Base-by-base conservation (phyloP, 2,329 filamentous ascomycete species). In the Pseudocercospora eumusae region DNA sequence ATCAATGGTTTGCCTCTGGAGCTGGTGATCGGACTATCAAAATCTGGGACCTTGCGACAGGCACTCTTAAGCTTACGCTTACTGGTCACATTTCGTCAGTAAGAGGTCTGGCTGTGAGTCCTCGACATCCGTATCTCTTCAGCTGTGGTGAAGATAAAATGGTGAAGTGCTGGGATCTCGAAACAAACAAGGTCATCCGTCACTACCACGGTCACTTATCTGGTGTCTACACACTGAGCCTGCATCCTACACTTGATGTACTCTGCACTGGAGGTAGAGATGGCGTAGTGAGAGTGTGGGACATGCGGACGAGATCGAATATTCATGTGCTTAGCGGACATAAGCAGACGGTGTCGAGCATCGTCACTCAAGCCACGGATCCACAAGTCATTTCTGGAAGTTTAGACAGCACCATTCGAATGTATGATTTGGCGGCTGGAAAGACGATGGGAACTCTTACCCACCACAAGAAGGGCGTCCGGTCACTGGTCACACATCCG, bases 151-250 rank as follows among this genome's bases (percentile, higher is more conserved):
- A 99, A 78, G 95, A 99, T 76, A 99, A 99, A 81, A 97, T 97
- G 93, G 95, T 99, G 65, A 99, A 99, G 79, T 99, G 95, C 79
- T 99, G 95, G 95, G 95, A 99, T 80, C 80, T 99, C 68, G 95
- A 99, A 78, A 97, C 93, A n/a, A 99, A 99, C 81, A 97, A 97
- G 78, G 95, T 99, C 63, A 97, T 98, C 73, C 86, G 93, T 42
- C 95, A 99, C 75, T 99, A 98, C 76, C 95, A 99, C 75, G 96
- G 96, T 18, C 95, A 99, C 79, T 81, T 99, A 21, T 96, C 91
- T 70, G 95, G 95, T 66, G 95, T 99, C 3, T 99, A 99, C 78
- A 93, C 93, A 0, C 82, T 99, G 5, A 86, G 90, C 2, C 81
- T 99, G n/a, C 95, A 99, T 74, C 95, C 95, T 0, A 96, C 92